Conservation (phyloP, 2,329 filamentous ascomycete genomes). For the Hawksworthiomyces lignivorus region DNA sequence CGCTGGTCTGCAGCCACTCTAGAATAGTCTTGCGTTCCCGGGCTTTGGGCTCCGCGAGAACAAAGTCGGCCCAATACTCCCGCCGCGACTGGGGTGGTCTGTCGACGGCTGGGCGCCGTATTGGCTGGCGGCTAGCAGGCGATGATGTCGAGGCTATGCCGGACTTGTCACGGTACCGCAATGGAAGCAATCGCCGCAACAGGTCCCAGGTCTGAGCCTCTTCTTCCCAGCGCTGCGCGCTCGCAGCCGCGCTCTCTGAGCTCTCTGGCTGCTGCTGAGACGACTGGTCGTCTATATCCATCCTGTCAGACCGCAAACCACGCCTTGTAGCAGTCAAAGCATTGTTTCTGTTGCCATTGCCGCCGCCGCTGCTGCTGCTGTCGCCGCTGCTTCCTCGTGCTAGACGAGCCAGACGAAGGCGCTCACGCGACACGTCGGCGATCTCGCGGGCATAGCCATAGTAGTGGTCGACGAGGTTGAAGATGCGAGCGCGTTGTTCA, state of each 20-base stretch:
- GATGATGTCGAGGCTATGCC: slow-evolving; percentile 17
- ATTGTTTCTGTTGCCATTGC: background rate
- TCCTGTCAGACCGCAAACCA: slow-evolving; percentile 26
- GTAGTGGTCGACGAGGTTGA: slow-evolving; percentile 61
- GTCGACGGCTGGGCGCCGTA: slow-evolving; percentile 11
- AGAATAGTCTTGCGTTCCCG: slow-evolving; percentile 73
- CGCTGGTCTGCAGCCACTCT: slow-evolving; percentile 77
- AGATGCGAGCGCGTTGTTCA: slow-evolving; percentile 57
- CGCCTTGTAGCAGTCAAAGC: background rate
- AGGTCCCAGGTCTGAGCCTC: slow-evolving; percentile 91
- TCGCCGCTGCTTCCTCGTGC: slow-evolving; percentile 13
- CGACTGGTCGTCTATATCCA: slow-evolving; percentile 47
- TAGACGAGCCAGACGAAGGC: slow-evolving; percentile 23
- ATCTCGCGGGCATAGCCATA: slow-evolving; percentile 46
- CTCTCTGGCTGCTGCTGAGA: slow-evolving; percentile 15
- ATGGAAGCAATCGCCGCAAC: slow-evolving; percentile 63
- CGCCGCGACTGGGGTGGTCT: slow-evolving; percentile 20
- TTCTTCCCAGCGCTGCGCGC: slow-evolving; percentile 61
- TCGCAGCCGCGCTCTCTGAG: slow-evolving; percentile 22
- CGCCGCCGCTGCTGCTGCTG: slow-evolving; percentile 7
- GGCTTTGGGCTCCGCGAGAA: slow-evolving; percentile 64
- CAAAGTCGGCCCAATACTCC: slow-evolving; percentile 60
- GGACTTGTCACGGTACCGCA: slow-evolving; percentile 49
- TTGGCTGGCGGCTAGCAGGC: slow-evolving; percentile 13
- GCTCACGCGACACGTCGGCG: slow-evolving; percentile 34